phyloP scores from a whole-genome alignment of 2,329 filamentous ascomycete species.

The Aschersonia sp. region DNA sequence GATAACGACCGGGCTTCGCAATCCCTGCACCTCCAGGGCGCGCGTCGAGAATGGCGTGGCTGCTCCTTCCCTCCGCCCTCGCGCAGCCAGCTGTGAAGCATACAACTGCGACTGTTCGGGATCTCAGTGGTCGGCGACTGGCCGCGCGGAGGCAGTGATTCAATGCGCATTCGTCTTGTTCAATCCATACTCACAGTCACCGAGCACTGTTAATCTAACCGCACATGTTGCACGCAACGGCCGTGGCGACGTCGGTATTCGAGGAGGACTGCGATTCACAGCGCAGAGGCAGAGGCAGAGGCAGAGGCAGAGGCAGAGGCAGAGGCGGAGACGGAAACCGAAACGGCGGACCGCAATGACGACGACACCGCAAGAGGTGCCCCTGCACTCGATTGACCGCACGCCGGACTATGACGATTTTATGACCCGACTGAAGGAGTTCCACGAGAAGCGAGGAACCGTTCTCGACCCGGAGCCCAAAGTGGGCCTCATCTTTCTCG shows the following conservation, averaged over 20 bases:
- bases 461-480: constrained; percentile 68
- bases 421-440: constrained; percentile 55
- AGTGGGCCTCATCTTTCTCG: constrained; percentile 61
- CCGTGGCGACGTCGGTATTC: background rate
- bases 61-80: too few relatives aligned
- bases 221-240: too few relatives aligned
- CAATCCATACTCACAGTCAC: background rate
- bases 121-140: background rate
- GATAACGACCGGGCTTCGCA: background rate
- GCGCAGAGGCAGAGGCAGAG: background rate
- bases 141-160: constrained; percentile 1
- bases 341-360: constrained; percentile 7
- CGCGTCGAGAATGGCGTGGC: background rate
- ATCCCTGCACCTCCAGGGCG: background rate
- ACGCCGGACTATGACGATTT: constrained; percentile 66
- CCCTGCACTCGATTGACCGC: constrained; percentile 35
- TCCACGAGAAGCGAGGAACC: constrained; percentile 69
- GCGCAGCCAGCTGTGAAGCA: too few relatives aligned
- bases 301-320: too few relatives aligned
- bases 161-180: background rate
- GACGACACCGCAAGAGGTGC: constrained; percentile 18
- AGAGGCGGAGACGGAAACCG: background rate
- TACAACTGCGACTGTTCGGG: too few relatives aligned
- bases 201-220: background rate
- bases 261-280: background rate